Evolutionary conservation across 305 asterid genomes (phyloP).

Genomic region (Fraxinus albicans): DNA sequence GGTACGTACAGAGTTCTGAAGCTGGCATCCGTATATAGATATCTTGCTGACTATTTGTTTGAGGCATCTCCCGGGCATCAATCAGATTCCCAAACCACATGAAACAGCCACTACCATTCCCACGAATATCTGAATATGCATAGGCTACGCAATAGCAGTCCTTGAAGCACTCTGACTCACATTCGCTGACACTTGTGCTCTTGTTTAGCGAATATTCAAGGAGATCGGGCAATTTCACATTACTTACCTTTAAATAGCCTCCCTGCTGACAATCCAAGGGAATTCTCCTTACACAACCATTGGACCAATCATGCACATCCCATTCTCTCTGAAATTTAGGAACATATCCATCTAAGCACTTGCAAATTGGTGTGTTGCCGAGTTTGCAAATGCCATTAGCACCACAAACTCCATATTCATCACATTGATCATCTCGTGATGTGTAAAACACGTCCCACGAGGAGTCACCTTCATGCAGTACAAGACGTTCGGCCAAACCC

Average conservation of each 20-base stretch:
- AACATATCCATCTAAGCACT: slow-evolving; percentile 19
- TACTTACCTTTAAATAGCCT: slow-evolving; percentile 2
- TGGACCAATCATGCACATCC: slow-evolving; percentile 17
- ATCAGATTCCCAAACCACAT: slow-evolving; percentile 42
- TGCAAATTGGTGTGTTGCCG: slow-evolving; percentile 26
- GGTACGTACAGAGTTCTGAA: slow-evolving; percentile 14
- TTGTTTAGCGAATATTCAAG: neutral
- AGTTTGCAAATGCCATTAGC: slow-evolving; percentile 33
- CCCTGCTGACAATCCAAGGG: slow-evolving; percentile 18
- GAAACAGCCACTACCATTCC: slow-evolving; percentile 40
- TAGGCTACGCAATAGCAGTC: slow-evolving; percentile 30
- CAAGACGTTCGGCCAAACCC: slow-evolving; percentile 25
- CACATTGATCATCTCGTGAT: slow-evolving; percentile 29
- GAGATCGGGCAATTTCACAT: slow-evolving; percentile 26
- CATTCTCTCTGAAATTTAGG: slow-evolving; percentile 16
- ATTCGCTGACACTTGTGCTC: slow-evolving; percentile 19
- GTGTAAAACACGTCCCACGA: slow-evolving; percentile 12
- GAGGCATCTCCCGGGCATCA: slow-evolving; percentile 23
- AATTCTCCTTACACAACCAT: slow-evolving; percentile 21
- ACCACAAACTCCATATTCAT: slow-evolving; percentile 31
- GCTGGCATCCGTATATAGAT: slow-evolving; percentile 25
- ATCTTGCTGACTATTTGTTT: neutral
- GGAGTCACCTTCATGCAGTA: slow-evolving; percentile 17
- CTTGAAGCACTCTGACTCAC: slow-evolving; percentile 24
- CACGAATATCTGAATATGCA: slow-evolving; percentile 24